Percentiles rank a stretch among this genome's conserved stretches.
These are phyloP conservation scores for Hondaea fermentalgiana DNA, from an alignment of 108 stramenopile species.

Conservation along the genomic window DNA sequence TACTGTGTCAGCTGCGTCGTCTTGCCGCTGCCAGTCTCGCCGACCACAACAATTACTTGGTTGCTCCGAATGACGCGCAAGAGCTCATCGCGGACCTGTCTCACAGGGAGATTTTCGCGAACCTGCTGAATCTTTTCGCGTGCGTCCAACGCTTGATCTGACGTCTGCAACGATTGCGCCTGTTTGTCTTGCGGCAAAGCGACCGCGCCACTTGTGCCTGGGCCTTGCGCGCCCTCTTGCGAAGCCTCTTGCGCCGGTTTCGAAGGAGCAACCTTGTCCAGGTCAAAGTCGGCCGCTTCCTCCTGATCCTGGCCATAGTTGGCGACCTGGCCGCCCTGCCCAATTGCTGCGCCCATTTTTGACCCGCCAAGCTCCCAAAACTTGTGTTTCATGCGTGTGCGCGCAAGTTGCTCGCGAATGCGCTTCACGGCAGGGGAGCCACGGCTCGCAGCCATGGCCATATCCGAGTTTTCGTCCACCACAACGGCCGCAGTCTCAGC, in stretches of 20 bases:
- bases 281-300: conserved; percentile 30
- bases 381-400: conserved; percentile 80
- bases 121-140: conserved; percentile 80
- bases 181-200: background rate
- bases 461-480: conserved; percentile 67
- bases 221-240: conserved; percentile 68
- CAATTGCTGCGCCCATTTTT: conserved; percentile 82
- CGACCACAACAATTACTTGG: conserved; percentile 83
- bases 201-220: conserved; percentile 24
- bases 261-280: background rate
- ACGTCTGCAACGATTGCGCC: conserved; percentile 3
- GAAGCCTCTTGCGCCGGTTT: conserved; percentile 38
- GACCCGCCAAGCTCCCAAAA: conserved; percentile 98
- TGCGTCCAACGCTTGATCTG: conserved; percentile 60
- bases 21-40: conserved; percentile 84
- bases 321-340: conserved; percentile 38
- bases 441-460: conserved; percentile 78
- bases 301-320: conserved; percentile 15
- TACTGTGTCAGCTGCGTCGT: conserved; percentile 96
- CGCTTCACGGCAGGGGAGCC: conserved; percentile 67
- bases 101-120: conserved; percentile 86
- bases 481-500: background rate
- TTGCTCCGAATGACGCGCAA: conserved; percentile 82
- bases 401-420: conserved; percentile 72
- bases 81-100: conserved; percentile 79